Evolutionary conservation across 352 stramenopile genomes (phyloP), one percentile per base, ranked within the genome.

Genomic region (Halophytophthora batemanensis): DNA sequence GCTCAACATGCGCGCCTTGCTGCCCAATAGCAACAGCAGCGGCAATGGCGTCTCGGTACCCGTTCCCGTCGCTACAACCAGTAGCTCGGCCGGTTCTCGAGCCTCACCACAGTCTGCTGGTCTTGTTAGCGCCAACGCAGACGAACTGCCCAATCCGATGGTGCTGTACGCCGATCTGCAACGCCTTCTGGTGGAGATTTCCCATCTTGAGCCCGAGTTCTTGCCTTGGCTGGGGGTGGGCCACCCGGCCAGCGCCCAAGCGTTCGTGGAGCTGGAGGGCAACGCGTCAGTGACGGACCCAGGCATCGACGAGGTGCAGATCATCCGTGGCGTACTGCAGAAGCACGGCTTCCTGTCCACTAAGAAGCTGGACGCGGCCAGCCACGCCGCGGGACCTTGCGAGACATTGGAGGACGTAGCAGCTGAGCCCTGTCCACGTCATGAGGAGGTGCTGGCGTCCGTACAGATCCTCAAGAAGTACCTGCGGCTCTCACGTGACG

Each of bases 301-400:
- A 35, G 80, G 78, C 36, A 82, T 93, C 38, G 82, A 93, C 49
- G 82, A 93, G 46, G 68, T 83, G 18, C 80, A 90, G 57, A 90
- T 93, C 50, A 90, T 93, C 41, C 80, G 78, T 36, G 80, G 73
- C 18, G 82, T 93, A 39, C 64, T 93, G 8, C 72, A 91, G 52
- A 93, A 90, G 51, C 81, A 91, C 51, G 82, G 79, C 19, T 90
- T 76, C 19, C 59, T 91, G 33, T 77, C 66, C 21, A 83, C 81
- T 12, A 85, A 81, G 50, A 71, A 68, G 31, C 61, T 90, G 35
- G 73, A 87, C 40, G 74, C 86, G 25, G 69, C 73, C 8, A 81
- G 63, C 22, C 71, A 71, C 36, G 61, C 65, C 12, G 57, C 57
- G 8, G 77, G 75, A 0, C 56, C 82, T 19, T 76, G 71, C 43